Percentiles rank a stretch among this genome's conserved stretches.
Evolutionary conservation across 1,284 basidiomycete species (phyloP).

Genomic region (Sporisorium sorghi): DNA sequence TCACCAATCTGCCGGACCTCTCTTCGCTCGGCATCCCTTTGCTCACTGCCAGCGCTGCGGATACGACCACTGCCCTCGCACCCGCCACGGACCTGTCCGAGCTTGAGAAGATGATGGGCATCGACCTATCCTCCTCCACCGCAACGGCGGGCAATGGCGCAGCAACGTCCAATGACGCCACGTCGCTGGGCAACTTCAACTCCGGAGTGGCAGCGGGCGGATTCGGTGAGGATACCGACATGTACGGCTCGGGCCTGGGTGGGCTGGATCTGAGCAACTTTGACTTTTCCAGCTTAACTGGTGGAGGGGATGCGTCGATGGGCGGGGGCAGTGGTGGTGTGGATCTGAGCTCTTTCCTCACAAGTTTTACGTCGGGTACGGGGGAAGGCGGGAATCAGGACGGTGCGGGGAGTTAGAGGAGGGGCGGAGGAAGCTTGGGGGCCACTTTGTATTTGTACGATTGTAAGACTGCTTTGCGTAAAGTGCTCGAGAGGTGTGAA

Average conservation of each 20-base stretch:
- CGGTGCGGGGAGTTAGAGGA: conserved; percentile 34
- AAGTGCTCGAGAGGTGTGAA: not conserved
- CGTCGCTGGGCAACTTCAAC: conserved; percentile 27
- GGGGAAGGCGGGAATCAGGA: conserved; percentile 62
- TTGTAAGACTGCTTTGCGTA: not conserved
- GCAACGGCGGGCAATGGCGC: not conserved
- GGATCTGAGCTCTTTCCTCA: conserved; percentile 64
- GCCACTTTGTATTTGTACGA: conserved; percentile 24
- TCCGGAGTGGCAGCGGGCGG: conserved; percentile 2
- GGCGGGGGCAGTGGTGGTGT: conserved; percentile 66
- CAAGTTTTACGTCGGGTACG: conserved; percentile 56
- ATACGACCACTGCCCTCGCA: conserved; percentile 7
- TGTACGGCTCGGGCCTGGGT: conserved; percentile 24
- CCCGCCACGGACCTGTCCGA: conserved; percentile 31
- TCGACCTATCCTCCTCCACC: conserved; percentile 24
- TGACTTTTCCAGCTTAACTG: conserved; percentile 37
- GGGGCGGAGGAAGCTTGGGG: conserved; percentile 50
- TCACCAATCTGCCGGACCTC: conserved; percentile 30
- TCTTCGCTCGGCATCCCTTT: conserved; percentile 40
- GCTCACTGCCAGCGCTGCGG: conserved; percentile 6
- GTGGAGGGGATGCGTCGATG: conserved; percentile 66
- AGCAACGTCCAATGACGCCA: not conserved
- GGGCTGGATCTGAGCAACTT: conserved; percentile 47
- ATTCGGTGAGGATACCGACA: conserved; percentile 19
- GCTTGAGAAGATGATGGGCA: conserved; percentile 49